These are phyloP conservation scores for Annulohypoxylon maeteangense DNA, from an alignment of 495 filamentous ascomycete species.

Conservation along the genomic window DNA sequence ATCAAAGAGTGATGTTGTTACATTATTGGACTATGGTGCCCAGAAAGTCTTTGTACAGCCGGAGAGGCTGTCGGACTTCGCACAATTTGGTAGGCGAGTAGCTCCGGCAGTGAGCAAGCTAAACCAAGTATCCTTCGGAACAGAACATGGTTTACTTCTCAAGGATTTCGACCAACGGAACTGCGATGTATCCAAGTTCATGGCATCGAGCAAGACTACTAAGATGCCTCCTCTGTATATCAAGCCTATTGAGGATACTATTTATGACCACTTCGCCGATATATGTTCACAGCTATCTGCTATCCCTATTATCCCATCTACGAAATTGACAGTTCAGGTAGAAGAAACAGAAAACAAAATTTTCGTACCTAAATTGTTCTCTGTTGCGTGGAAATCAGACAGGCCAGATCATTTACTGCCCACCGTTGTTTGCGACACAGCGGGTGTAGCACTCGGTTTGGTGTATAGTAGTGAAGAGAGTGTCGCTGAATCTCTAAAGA, in stretches of 20 bases:
- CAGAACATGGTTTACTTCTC: conserved; percentile 56
- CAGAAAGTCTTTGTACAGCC: conserved; percentile 83
- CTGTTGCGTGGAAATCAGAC: conserved; percentile 78
- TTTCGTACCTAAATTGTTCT: conserved; percentile 73
- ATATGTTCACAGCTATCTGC: conserved; percentile 66
- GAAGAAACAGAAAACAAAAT: conserved; percentile 65
- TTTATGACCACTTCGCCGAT: conserved; percentile 63
- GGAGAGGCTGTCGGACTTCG: conserved; percentile 64
- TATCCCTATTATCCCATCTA: conserved; percentile 81
- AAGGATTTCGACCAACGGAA: conserved; percentile 57
- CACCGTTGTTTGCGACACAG: conserved; percentile 88
- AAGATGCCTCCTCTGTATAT: conserved; percentile 61
- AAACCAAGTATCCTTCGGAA: conserved; percentile 46
- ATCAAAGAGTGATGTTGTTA: conserved; percentile 74
- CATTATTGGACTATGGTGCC: conserved; percentile 88
- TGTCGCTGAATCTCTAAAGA: conserved; percentile 83
- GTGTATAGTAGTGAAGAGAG: conserved; percentile 96
- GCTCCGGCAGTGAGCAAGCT: conserved; percentile 52
- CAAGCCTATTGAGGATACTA: conserved; percentile 54
- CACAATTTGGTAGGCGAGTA: conserved; percentile 57
- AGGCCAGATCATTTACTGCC: conserved; percentile 84
- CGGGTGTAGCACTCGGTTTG: conserved; percentile 83
- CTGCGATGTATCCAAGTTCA: conserved; percentile 54
- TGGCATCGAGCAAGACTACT: conserved; percentile 57
- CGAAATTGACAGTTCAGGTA: conserved; percentile 72